These are phyloP conservation scores for Epichloe gansuensis DNA, from an alignment of 2,329 filamentous ascomycete genomes.

Conservation along the genomic window DNA sequence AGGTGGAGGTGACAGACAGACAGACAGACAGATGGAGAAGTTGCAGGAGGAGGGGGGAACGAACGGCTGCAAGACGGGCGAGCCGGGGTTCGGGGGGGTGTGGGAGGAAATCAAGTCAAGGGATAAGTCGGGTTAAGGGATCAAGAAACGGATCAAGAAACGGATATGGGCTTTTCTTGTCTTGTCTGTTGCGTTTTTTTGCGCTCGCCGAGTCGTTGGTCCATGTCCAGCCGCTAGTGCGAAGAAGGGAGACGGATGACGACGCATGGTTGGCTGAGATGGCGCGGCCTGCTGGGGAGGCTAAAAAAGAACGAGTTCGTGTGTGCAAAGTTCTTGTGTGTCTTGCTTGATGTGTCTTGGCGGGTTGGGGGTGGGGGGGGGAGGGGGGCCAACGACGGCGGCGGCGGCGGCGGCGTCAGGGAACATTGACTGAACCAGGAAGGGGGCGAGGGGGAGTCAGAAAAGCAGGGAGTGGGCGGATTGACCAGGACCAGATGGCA, in stretches of 20 bases:
- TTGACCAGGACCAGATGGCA: not conserved
- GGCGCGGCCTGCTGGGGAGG: slow-evolving; percentile 13
- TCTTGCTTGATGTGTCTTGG: not conserved
- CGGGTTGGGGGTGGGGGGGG: not conserved
- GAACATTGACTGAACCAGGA: not conserved
- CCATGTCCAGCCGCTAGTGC: not conserved
- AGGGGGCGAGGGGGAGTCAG: not conserved
- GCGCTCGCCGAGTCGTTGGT: not conserved
- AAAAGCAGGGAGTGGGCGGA: not conserved
- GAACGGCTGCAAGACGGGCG: slow-evolving; percentile 6
- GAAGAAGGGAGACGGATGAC: slow-evolving; percentile 16
- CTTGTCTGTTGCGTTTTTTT: not conserved
- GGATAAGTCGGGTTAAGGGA: not conserved
- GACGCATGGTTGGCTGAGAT: slow-evolving; percentile 21
- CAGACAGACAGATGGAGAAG: not conserved
- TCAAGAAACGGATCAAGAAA: not conserved
- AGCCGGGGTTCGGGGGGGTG: not conserved
- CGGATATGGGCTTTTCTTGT: not conserved
- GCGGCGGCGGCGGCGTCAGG: not conserved
- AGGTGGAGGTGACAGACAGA: slow-evolving; percentile 5
- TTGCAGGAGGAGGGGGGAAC: slow-evolving; percentile 6
- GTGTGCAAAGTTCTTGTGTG: not conserved
- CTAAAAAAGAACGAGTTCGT: not conserved
- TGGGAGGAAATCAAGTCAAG: not conserved
- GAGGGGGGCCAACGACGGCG: not conserved